These are phyloP conservation scores for Mycena citricolor DNA, from an alignment of 1,284 basidiomycete genomes.

Conservation along the genomic window DNA sequence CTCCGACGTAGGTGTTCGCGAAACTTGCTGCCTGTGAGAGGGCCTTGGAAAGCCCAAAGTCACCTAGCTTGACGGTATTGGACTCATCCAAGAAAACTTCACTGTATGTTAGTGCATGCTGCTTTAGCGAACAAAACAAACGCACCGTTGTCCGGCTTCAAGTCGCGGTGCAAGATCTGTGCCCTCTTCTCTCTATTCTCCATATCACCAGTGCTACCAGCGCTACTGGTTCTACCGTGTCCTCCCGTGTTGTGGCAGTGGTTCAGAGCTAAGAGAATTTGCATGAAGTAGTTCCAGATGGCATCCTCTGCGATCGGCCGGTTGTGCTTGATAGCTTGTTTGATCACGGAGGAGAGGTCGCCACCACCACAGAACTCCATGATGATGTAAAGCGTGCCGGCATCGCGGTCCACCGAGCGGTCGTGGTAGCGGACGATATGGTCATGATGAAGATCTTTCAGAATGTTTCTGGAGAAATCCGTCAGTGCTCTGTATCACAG, in stretches of 20 bases:
- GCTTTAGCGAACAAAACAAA: not conserved
- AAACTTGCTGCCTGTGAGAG: slow-evolving; percentile 78
- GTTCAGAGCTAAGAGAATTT: slow-evolving; percentile 87
- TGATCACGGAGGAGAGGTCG: slow-evolving; percentile 86
- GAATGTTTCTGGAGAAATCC: slow-evolving; percentile 74
- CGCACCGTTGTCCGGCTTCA: slow-evolving; percentile 96
- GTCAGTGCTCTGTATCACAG: slow-evolving; percentile 8
- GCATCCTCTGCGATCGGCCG: slow-evolving; percentile 85
- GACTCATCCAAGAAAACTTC: slow-evolving; percentile 82
- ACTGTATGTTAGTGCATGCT: slow-evolving; percentile 6
- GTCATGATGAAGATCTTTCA: slow-evolving; percentile 91
- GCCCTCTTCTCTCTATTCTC: slow-evolving; percentile 54
- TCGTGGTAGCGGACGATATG: slow-evolving; percentile 96
- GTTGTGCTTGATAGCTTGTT: slow-evolving; percentile 67
- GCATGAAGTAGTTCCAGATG: slow-evolving; percentile 94
- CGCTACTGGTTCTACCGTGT: slow-evolving; percentile 46
- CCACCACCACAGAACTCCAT: slow-evolving; percentile 98
- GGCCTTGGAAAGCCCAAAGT: slow-evolving; percentile 95
- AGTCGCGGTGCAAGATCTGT: slow-evolving; percentile 90
- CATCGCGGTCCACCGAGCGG: slow-evolving; percentile 87
- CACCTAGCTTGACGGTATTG: slow-evolving; percentile 87
- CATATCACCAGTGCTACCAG: slow-evolving; percentile 32
- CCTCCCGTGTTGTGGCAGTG: slow-evolving; percentile 86
- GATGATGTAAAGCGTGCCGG: slow-evolving; percentile 89
- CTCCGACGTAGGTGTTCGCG: slow-evolving; percentile 95